Conservation (phyloP, 1,284 basidiomycete genomes). For the Leccinum cinnamomeum region DNA sequence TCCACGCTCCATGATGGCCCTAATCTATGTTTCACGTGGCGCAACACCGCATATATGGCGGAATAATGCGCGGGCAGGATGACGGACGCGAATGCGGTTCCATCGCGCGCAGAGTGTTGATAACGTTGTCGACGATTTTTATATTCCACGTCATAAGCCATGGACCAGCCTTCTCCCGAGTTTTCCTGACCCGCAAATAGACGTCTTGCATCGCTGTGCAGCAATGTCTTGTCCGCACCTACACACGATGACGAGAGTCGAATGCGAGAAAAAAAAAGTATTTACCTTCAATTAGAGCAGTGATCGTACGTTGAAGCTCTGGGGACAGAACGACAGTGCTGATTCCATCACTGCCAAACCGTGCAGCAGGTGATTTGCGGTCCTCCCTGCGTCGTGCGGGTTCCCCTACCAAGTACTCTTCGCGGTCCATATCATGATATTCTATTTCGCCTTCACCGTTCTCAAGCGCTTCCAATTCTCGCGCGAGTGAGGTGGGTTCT, state of each 20-base stretch:
- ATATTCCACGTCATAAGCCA: slow-evolving; percentile 56
- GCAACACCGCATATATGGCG: slow-evolving; percentile 64
- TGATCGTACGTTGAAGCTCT: slow-evolving; percentile 64
- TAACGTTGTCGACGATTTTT: slow-evolving; percentile 55
- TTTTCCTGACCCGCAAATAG: slow-evolving; percentile 50
- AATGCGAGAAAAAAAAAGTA: slow-evolving; percentile 6
- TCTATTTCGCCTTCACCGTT: slow-evolving; percentile 31
- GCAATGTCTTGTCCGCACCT: slow-evolving; percentile 63
- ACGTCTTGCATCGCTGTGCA: slow-evolving; percentile 70
- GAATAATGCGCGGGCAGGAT: slow-evolving; percentile 78
- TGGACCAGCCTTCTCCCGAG: slow-evolving; percentile 47
- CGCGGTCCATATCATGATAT: slow-evolving; percentile 28
- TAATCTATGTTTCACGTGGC: slow-evolving; percentile 60
- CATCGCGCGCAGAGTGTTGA: slow-evolving; percentile 64
- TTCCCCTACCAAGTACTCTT: slow-evolving; percentile 30
- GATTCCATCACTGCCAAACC: slow-evolving; percentile 71
- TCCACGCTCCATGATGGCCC: slow-evolving; percentile 58
- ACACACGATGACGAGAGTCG: slow-evolving; percentile 9
- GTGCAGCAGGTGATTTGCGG: slow-evolving; percentile 78
- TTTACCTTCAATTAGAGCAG: slow-evolving; percentile 59
- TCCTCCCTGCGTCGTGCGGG: slow-evolving; percentile 41
- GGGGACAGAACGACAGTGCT: slow-evolving; percentile 69
- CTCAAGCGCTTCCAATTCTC: slow-evolving; percentile 57
- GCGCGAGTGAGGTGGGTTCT: slow-evolving; percentile 25
- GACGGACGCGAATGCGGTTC: slow-evolving; percentile 72